A percentile compares a stretch with the other conserved stretches of the same genome.
These are phyloP conservation scores for Cyclostephanos invisitatus DNA, from an alignment of 108 stramenopile genomes.

Conservation along the genomic window DNA sequence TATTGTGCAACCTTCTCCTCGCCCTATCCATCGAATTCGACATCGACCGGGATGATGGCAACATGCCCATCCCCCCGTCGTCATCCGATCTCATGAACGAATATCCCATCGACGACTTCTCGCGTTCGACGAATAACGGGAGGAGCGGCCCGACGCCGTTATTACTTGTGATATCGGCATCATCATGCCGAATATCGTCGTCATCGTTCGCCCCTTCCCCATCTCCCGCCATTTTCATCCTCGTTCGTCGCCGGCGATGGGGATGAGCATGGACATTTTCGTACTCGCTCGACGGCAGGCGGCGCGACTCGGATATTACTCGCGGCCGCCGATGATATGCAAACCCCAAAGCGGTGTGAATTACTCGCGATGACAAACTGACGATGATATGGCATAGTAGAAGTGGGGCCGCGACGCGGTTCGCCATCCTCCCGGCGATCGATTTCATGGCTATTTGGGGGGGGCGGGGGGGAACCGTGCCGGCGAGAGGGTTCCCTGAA, in stretches of 20 bases:
- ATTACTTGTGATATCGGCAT: neutral
- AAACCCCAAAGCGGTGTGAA: neutral
- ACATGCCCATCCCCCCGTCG: neutral
- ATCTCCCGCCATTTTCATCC: constrained; percentile 2
- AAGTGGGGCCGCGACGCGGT: neutral
- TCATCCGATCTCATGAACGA: constrained; percentile 3
- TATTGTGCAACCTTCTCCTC: constrained; percentile 2
- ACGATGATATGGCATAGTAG: neutral
- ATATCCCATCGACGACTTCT: constrained; percentile 12
- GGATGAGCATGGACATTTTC: too few species aligned
- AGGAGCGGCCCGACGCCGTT: neutral
- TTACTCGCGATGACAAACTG: neutral
- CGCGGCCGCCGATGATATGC: neutral
- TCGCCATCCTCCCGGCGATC: neutral
- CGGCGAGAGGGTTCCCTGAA: too few species aligned
- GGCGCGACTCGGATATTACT: neutral
- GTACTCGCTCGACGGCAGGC: too few species aligned
- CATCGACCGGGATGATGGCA: constrained; percentile 14
- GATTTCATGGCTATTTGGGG: neutral
- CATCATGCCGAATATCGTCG: neutral
- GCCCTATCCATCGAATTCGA: constrained; percentile 33
- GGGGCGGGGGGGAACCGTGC: too few species aligned
- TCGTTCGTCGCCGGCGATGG: neutral
- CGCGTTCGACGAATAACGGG: constrained; percentile 24
- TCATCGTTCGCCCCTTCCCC: neutral